Evolutionary conservation across 2,329 filamentous ascomycete species (phyloP).

Genomic region (Aspergillus sp.): DNA sequence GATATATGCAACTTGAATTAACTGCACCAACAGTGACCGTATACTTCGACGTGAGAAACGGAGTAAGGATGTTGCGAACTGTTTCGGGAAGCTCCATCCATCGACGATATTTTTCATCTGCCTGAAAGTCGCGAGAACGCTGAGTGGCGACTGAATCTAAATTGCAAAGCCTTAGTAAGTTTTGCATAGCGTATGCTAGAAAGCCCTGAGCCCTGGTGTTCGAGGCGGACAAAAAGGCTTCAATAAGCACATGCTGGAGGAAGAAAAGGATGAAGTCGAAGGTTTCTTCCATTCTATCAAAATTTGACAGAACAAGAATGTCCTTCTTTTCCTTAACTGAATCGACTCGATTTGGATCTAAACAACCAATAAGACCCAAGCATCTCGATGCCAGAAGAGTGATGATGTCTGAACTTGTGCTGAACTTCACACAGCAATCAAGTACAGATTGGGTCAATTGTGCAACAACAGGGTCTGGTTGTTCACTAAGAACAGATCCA

Average conservation of each 20-base stretch:
- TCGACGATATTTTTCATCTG: slow-evolving; percentile 61
- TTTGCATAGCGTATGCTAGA: slow-evolving; percentile 90
- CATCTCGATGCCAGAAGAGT: slow-evolving; percentile 72
- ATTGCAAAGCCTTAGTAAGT: slow-evolving; percentile 73
- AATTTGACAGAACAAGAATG: slow-evolving; percentile 86
- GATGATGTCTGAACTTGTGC: slow-evolving; percentile 62
- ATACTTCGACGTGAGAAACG: slow-evolving; percentile 83
- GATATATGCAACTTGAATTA: slow-evolving; percentile 61
- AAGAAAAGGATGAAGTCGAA: slow-evolving; percentile 82
- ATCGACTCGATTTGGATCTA: slow-evolving; percentile 88
- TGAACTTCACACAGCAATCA: slow-evolving; percentile 80
- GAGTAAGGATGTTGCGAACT: slow-evolving; percentile 75
- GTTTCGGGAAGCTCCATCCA: slow-evolving; percentile 75
- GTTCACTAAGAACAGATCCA: slow-evolving; percentile 73
- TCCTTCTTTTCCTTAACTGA: slow-evolving; percentile 70
- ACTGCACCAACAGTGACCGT: slow-evolving; percentile 59
- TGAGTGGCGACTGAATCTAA: slow-evolving; percentile 57
- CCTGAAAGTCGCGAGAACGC: slow-evolving; percentile 50
- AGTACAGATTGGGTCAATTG: slow-evolving; percentile 72
- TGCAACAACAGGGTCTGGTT: slow-evolving; percentile 70
- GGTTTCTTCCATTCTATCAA: slow-evolving; percentile 70
- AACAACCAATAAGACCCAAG: slow-evolving; percentile 81
- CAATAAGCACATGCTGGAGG: slow-evolving; percentile 81
- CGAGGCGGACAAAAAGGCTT: slow-evolving; percentile 83
- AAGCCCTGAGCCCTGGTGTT: slow-evolving; percentile 87